phyloP scores from a whole-genome alignment of 2,329 filamentous ascomycete genomes.

The Nakataea oryzae region DNA sequence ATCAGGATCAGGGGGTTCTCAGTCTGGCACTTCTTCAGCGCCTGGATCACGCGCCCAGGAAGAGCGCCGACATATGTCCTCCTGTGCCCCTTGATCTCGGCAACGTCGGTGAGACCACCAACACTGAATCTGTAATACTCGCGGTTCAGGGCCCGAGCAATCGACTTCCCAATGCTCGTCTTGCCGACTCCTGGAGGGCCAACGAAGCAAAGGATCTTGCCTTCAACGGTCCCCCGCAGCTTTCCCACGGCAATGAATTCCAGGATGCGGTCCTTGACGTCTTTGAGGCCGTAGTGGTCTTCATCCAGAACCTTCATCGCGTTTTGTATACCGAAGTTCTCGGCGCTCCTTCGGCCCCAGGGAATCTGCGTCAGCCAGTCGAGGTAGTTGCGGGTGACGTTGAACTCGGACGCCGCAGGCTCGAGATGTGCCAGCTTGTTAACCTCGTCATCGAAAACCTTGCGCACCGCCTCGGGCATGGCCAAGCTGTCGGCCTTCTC shows the following conservation, averaged over 20 bases:
- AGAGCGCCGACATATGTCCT: slow-evolving; percentile 93
- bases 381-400: slow-evolving; percentile 94
- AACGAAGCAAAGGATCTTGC: slow-evolving; percentile 96
- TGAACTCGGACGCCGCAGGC: slow-evolving; percentile 93
- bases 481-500: slow-evolving; percentile 88
- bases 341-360: slow-evolving; percentile 88
- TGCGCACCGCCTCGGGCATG: slow-evolving; percentile 94
- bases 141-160: slow-evolving; percentile 84
- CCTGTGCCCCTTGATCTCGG: slow-evolving; percentile 96
- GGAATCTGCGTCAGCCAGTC: slow-evolving; percentile 98
- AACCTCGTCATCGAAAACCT: slow-evolving; percentile 96
- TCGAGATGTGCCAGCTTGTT: slow-evolving; percentile 95
- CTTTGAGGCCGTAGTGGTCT: slow-evolving; percentile 92
- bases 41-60: slow-evolving; percentile 94
- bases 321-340: slow-evolving; percentile 93
- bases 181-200: slow-evolving; percentile 96
- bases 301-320: slow-evolving; percentile 86
- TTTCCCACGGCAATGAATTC: slow-evolving; percentile 99
- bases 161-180: slow-evolving; percentile 97
- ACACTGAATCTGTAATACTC: slow-evolving; percentile 99
- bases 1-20: slow-evolving; percentile 96
- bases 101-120: slow-evolving; percentile 90
- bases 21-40: slow-evolving; percentile 96
- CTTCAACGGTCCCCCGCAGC: slow-evolving; percentile 90
- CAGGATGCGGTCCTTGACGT: slow-evolving; percentile 95